Evolutionary conservation across 202 grass and related monocot species (phyloP).

Genomic region (Musa balbisiana): DNA sequence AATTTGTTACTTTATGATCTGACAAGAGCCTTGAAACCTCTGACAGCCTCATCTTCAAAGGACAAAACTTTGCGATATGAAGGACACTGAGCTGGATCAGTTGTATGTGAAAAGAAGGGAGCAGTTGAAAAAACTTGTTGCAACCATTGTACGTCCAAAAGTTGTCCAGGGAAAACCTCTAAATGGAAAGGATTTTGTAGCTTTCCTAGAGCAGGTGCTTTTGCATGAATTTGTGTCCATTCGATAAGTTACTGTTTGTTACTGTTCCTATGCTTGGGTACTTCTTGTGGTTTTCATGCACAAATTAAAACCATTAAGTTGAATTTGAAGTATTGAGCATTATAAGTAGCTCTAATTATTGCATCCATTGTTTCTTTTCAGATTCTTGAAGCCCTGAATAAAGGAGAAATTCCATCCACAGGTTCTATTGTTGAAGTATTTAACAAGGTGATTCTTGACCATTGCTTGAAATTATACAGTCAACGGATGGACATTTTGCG

Average conservation of each 20-base stretch:
- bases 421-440: conserved; percentile 88
- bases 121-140: conserved; percentile 63
- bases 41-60: conserved; percentile 97
- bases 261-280: not conserved
- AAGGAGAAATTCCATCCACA: conserved; percentile 93
- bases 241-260: conserved; percentile 5
- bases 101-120: conserved; percentile 70
- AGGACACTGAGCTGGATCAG: conserved; percentile 58
- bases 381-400: conserved; percentile 89
- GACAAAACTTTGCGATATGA: conserved; percentile 82
- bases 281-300: not conserved
- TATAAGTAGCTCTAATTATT: not conserved
- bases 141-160: conserved; percentile 79
- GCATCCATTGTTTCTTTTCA: conserved; percentile 22
- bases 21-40: conserved; percentile 26
- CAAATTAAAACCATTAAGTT: not conserved
- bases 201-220: conserved; percentile 65
- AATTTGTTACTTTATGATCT: not conserved
- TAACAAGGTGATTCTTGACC: conserved; percentile 87
- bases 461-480: conserved; percentile 66
- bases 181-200: conserved; percentile 83
- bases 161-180: conserved; percentile 71
- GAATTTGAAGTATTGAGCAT: conserved; percentile 6
- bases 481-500: conserved; percentile 45
- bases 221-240: not conserved